Evolutionary conservation across 805 yeast species (phyloP).

Genomic region (Ogataea pignaliae): DNA sequence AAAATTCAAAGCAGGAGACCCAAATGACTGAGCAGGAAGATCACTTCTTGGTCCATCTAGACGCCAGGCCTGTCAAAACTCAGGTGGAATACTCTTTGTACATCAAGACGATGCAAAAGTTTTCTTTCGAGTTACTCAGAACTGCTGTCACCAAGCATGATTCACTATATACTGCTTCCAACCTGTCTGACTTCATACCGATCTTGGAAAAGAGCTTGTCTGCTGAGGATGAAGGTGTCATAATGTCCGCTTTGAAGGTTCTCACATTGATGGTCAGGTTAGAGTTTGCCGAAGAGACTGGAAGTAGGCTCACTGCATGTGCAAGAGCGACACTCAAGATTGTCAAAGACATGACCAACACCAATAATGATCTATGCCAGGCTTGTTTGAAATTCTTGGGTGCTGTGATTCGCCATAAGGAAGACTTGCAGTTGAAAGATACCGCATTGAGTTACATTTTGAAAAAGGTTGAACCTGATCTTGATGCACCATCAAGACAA

Average conservation of each 20-base stretch:
- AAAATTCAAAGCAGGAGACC: slow-evolving; percentile 14
- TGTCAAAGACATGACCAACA: slow-evolving; percentile 70
- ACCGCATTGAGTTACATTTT: slow-evolving; percentile 70
- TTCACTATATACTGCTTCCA: slow-evolving; percentile 51
- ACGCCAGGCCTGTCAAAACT: slow-evolving; percentile 51
- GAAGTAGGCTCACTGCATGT: slow-evolving; percentile 49
- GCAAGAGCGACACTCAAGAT: slow-evolving; percentile 58
- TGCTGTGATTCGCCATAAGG: slow-evolving; percentile 63
- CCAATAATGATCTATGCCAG: slow-evolving; percentile 77
- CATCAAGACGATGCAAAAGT: slow-evolving; percentile 60
- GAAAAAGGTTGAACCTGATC: slow-evolving; percentile 72
- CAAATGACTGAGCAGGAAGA: slow-evolving; percentile 31
- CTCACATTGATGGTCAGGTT: slow-evolving; percentile 56
- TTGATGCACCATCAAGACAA: slow-evolving; percentile 85
- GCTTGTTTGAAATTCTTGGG: slow-evolving; percentile 71
- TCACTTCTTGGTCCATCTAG: slow-evolving; percentile 72
- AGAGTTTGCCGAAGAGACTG: slow-evolving; percentile 54
- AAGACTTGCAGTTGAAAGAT: slow-evolving; percentile 61
- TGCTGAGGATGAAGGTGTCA: slow-evolving; percentile 74
- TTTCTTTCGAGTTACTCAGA: slow-evolving; percentile 72
- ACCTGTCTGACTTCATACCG: slow-evolving; percentile 73
- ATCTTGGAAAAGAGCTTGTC: slow-evolving; percentile 54
- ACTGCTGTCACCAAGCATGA: slow-evolving; percentile 64
- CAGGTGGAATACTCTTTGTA: slow-evolving; percentile 55
- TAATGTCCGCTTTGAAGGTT: slow-evolving; percentile 60